Evolutionary conservation across 129 eudicot species (phyloP).

Genomic region (Pseudognaphalium luteoalbum): DNA sequence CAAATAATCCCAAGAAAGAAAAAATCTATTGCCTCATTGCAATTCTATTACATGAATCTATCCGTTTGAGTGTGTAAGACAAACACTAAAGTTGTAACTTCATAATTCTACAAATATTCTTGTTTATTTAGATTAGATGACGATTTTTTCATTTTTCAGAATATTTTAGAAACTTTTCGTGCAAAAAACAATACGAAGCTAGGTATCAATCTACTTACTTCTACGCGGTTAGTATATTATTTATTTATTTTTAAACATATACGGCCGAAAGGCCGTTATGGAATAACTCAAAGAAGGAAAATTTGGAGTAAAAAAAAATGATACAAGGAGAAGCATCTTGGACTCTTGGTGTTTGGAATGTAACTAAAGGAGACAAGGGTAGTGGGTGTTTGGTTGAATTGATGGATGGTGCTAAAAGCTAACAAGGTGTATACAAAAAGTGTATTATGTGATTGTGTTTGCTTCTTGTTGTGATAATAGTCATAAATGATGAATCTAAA

Average conservation of each 20-base stretch:
- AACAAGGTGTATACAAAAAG: constrained; percentile 38
- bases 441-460: constrained; percentile 24
- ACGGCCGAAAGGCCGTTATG: too few species aligned
- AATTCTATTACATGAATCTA: constrained; percentile 7
- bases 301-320: not conserved
- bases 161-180: too few species aligned
- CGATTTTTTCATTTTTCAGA: not conserved
- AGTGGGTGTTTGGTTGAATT: constrained; percentile 43
- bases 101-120: not conserved
- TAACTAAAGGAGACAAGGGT: constrained; percentile 32
- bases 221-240: too few species aligned
- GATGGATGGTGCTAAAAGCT: constrained; percentile 37
- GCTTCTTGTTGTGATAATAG: constrained; percentile 16
- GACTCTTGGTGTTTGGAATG: constrained; percentile 36
- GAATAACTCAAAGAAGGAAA: not conserved
- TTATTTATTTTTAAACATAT: too few species aligned
- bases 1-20: not conserved
- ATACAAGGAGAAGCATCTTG: constrained; percentile 11
- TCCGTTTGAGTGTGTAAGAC: constrained; percentile 14
- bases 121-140: not conserved
- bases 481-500: constrained; percentile 22
- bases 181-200: too few species aligned
- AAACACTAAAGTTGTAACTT: constrained; percentile 10
- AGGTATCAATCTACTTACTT: not conserved
- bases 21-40: not conserved